Base-by-base conservation (phyloP, 192 early-diverging fungal species). In the Lobosporangium transversale region DNA sequence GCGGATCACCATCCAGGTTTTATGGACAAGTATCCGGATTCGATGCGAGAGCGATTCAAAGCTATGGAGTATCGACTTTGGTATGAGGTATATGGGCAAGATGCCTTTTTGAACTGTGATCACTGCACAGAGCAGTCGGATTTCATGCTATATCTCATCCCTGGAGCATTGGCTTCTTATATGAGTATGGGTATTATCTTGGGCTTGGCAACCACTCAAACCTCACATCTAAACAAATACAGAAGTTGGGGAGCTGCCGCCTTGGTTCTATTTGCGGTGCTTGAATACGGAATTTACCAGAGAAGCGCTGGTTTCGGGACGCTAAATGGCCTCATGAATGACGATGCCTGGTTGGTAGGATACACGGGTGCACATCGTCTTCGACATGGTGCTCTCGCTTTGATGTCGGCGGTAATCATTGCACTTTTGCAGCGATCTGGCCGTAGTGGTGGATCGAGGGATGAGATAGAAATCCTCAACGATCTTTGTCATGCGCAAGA, bases 401-500 rank as follows among this genome's bases (percentile, higher is more conserved):
- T 60, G 29, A 62, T 76, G 64, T 23, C 63, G 1, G n/a, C 67
- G 5, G 59, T 61, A 2, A 11, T 76, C 7, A 48, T 61, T 31
- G 62, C 56, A 15, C 24, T 76, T 10, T n/a, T 76, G 18, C 52
- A 56, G 17, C 49, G 64, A 5, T 51, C 63, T 2, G 20, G 29
- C 26, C 44, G 21, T 32, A 32, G 45, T 1, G 24, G 49, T 2
- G 63, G 63, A 11, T 63, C 63, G 12, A 47, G 70, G 15, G 54
- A 48, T 17, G 73, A 76, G 40, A 48, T 76, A 10, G 73, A 76
- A 15, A 67, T 76, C 15, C 30, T 76, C 35, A 67, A 40, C 14
- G 73, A 76, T 27, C 73, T 76, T 24, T 67, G 73, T 43, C 62
- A 59, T 12, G 73, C 73, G 18, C 73, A 76, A 37, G 73, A 76